Percentiles rank a stretch among this genome's conserved stretches.
phyloP scores from a whole-genome alignment of 2,329 filamentous ascomycete species.

The Pseudopithomyces maydicus region DNA sequence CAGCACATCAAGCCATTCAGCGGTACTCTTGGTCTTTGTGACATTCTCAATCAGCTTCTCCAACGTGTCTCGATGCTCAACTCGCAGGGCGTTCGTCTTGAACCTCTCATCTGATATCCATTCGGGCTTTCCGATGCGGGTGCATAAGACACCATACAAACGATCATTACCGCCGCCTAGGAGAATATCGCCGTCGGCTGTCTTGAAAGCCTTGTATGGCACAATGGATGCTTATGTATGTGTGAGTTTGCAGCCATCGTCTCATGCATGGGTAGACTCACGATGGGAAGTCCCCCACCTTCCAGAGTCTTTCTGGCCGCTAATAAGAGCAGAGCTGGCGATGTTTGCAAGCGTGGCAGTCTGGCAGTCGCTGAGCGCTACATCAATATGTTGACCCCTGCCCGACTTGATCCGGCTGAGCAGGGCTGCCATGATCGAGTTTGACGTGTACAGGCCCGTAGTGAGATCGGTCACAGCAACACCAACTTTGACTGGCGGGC shows the following conservation, averaged over 20 bases:
- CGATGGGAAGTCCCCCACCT: slow-evolving; percentile 97
- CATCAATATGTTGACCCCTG: slow-evolving; percentile 89
- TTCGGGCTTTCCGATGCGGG: slow-evolving; percentile 61
- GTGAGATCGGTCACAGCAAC: slow-evolving; percentile 97
- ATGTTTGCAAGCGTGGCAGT: slow-evolving; percentile 95
- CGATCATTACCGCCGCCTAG: slow-evolving; percentile 69
- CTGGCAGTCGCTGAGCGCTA: slow-evolving; percentile 90
- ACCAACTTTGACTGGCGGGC: slow-evolving; percentile 93
- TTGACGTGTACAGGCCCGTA: slow-evolving; percentile 92
- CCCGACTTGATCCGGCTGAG: slow-evolving; percentile 76
- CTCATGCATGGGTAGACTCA: slow-evolving; percentile 46
- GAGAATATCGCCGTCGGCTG: slow-evolving; percentile 66
- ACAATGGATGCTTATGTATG: slow-evolving; percentile 87
- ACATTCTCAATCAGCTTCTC: slow-evolving; percentile 79
- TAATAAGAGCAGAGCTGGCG: slow-evolving; percentile 87
- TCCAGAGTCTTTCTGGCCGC: slow-evolving; percentile 83
- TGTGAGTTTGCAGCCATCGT: slow-evolving; percentile 13
- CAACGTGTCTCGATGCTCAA: slow-evolving; percentile 73
- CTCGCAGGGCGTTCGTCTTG: slow-evolving; percentile 63
- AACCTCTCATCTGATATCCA: slow-evolving; percentile 64
- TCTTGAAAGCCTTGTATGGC: slow-evolving; percentile 83
- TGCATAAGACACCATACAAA: slow-evolving; percentile 64
- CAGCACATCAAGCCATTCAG: slow-evolving; percentile 84
- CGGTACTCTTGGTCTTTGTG: slow-evolving; percentile 77
- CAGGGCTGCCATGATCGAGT: slow-evolving; percentile 92